Evolutionary conservation across 2,329 filamentous ascomycete species (phyloP).

Genomic region (Arthrobotrys musiformis): DNA sequence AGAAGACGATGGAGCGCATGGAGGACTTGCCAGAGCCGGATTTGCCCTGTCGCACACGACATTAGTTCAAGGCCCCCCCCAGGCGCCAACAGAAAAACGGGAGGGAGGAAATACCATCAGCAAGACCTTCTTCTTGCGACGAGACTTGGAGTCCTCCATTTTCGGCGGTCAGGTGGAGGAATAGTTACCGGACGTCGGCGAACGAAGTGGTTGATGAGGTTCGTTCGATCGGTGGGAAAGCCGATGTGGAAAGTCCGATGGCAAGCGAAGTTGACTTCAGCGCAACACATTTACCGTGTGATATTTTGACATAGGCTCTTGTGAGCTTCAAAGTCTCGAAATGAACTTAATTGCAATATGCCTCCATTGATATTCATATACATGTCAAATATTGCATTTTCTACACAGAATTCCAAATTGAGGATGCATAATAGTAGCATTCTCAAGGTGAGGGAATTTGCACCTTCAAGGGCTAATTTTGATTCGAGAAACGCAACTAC

Average conservation of each 20-base stretch:
- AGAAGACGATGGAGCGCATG: slow-evolving; percentile 99
- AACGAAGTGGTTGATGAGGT: slow-evolving; percentile 20
- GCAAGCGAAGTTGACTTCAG: not conserved
- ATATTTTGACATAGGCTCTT: slow-evolving; percentile 1
- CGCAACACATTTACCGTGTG: not conserved
- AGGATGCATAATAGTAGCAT: too few relatives aligned
- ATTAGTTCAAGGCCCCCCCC: slow-evolving; percentile 8
- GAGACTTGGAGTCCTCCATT: slow-evolving; percentile 59
- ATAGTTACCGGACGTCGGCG: not conserved
- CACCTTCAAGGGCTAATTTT: too few relatives aligned
- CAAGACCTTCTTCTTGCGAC: slow-evolving; percentile 60
- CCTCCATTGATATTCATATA: too few relatives aligned
- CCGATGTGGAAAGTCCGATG: not conserved
- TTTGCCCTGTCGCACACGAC: slow-evolving; percentile 72
- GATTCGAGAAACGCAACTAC: too few relatives aligned
- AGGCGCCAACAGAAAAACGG: not conserved
- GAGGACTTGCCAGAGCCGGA: slow-evolving; percentile 97
- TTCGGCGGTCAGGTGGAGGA: slow-evolving; percentile 10
- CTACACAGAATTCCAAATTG: too few relatives aligned
- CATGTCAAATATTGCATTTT: too few relatives aligned
- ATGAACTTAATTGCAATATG: too few relatives aligned
- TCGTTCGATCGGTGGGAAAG: not conserved
- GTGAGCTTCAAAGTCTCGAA: too few relatives aligned
- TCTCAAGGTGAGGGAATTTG: too few relatives aligned
- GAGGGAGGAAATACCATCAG: slow-evolving; percentile 56